Percentiles rank a stretch among this genome's conserved stretches.
These are phyloP conservation scores for Penicillium vulpinum DNA, from an alignment of 2,329 filamentous ascomycete genomes.

Conservation along the genomic window DNA sequence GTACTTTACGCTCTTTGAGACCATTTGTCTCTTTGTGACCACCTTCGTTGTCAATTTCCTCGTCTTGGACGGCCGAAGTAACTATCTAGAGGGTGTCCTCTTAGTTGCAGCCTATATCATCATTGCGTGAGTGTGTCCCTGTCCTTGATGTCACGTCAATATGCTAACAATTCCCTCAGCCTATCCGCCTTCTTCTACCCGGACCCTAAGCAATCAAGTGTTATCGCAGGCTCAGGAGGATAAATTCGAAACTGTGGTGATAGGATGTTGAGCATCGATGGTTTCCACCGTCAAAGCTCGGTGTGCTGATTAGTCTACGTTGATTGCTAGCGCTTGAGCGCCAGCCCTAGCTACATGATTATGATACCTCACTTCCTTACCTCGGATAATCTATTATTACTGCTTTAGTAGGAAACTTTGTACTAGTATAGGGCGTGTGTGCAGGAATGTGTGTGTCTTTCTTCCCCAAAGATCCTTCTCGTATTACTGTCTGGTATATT, in stretches of 20 bases:
- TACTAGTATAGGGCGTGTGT: no score
- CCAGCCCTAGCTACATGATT: neutral
- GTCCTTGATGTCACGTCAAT: neutral
- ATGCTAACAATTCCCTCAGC: constrained; percentile 14
- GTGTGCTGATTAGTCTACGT: neutral
- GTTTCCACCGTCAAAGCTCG: neutral
- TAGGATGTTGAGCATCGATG: neutral
- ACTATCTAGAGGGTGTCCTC: constrained; percentile 76
- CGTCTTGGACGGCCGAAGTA: constrained; percentile 77
- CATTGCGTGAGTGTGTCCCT: constrained; percentile 57
- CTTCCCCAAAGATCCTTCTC: neutral
- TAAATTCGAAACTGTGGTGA: neutral
- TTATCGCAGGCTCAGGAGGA: constrained; percentile 23
- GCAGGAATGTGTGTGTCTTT: no score
- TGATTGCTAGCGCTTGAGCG: neutral
- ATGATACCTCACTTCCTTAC: neutral
- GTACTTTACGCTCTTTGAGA: constrained; percentile 63
- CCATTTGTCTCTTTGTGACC: constrained; percentile 74
- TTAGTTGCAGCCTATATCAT: constrained; percentile 77
- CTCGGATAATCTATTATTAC: neutral
- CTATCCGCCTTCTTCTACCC: constrained; percentile 50
- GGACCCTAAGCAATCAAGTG: constrained; percentile 28
- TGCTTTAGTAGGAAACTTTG: neutral
- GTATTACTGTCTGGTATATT: neutral
- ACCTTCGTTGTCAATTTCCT: constrained; percentile 84